A percentile compares a stretch with the other conserved stretches of the same genome.
These are phyloP conservation scores for Quercus alba DNA, from an alignment of 306 rosid genomes.

Conservation along the genomic window DNA sequence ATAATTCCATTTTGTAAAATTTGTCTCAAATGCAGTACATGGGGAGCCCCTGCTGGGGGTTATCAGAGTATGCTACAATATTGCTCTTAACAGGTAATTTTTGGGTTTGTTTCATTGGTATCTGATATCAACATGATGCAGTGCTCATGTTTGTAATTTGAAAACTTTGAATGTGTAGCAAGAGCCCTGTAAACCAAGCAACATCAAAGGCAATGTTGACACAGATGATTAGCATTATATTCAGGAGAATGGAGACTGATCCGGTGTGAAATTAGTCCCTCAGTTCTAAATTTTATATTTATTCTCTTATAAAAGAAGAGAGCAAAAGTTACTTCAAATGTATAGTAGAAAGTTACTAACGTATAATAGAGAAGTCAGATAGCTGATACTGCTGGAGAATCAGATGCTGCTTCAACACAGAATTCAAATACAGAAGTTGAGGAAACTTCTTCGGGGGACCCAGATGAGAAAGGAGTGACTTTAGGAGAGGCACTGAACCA, in stretches of 20 bases:
- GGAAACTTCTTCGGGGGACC: constrained; percentile 49
- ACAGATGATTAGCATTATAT: constrained; percentile 87
- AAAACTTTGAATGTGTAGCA: constrained; percentile 58
- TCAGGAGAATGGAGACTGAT: constrained; percentile 97
- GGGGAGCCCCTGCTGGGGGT: constrained; percentile 95
- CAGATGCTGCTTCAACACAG: constrained; percentile 50
- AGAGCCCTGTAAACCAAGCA: constrained; percentile 98
- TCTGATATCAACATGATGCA: constrained; percentile 18
- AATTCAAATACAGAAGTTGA: constrained; percentile 47
- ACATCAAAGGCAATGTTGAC: constrained; percentile 99
- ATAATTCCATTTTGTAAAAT: constrained; percentile 8
- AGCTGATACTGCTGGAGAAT: constrained; percentile 52
- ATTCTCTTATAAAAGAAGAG: constrained; percentile 1
- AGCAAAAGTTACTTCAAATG: constrained; percentile 12
- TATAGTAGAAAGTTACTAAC: constrained; percentile 13
- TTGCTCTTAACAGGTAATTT: constrained; percentile 95
- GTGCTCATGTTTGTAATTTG: constrained; percentile 36
- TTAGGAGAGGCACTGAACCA: constrained; percentile 87
- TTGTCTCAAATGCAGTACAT: constrained; percentile 63
- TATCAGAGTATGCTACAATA: constrained; percentile 95
- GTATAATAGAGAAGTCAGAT: constrained; percentile 45
- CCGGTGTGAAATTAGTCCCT: constrained; percentile 44
- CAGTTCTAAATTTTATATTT: constrained; percentile 10
- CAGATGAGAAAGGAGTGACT: constrained; percentile 67
- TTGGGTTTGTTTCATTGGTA: constrained; percentile 15